Conservation (phyloP, 306 rosid species). For the Fagus sylvatica region DNA sequence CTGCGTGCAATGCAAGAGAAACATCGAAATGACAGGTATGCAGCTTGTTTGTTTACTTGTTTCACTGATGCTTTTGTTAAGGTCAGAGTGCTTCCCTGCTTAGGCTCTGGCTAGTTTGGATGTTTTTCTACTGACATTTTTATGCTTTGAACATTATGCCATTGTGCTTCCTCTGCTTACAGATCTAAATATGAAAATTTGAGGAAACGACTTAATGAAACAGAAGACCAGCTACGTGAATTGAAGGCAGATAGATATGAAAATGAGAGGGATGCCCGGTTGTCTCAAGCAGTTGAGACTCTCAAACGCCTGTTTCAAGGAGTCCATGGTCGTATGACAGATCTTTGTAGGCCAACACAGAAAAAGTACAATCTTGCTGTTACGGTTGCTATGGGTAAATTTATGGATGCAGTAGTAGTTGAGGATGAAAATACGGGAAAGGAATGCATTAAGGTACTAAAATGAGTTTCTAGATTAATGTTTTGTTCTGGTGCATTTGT, state of each 20-base stretch:
- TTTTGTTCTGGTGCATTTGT: not conserved
- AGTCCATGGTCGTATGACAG: slow-evolving; percentile 98
- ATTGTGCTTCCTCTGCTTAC: slow-evolving; percentile 22
- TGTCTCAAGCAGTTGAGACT: slow-evolving; percentile 97
- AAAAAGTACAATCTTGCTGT: slow-evolving; percentile 93
- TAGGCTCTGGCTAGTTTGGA: slow-evolving; percentile 6
- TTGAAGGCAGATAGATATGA: slow-evolving; percentile 94
- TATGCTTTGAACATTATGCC: not conserved
- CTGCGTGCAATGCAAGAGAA: slow-evolving; percentile 67
- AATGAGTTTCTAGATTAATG: slow-evolving; percentile 21
- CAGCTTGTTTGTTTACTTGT: slow-evolving; percentile 20
- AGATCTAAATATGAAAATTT: slow-evolving; percentile 73
- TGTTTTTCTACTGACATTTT: not conserved
- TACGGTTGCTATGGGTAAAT: slow-evolving; percentile 99
- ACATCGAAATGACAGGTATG: slow-evolving; percentile 71
- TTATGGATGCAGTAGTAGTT: slow-evolving; percentile 99
- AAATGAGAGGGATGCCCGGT: slow-evolving; percentile 86
- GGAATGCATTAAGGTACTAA: slow-evolving; percentile 92
- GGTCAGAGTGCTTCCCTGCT: slow-evolving; percentile 1
- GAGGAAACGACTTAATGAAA: slow-evolving; percentile 68
- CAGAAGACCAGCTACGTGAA: slow-evolving; percentile 85
- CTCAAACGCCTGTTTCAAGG: slow-evolving; percentile 95
- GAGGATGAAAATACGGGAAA: slow-evolving; percentile 95
- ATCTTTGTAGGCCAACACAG: slow-evolving; percentile 96
- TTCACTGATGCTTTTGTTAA: not conserved